Evolutionary conservation across 257 asterid species (phyloP).

Genomic region (Nicotiana sylvestris): DNA sequence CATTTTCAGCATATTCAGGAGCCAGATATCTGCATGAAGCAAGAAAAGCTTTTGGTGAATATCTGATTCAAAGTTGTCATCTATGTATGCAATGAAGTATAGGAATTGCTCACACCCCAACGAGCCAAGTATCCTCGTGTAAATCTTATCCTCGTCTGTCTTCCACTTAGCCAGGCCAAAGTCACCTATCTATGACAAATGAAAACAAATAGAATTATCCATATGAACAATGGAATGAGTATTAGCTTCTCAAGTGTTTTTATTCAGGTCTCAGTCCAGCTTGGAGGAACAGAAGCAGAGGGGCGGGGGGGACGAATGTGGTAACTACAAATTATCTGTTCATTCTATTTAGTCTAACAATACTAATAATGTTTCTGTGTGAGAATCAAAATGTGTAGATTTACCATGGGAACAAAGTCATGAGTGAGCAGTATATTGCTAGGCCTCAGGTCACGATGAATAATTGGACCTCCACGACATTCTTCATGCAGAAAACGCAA

Average conservation of each 20-base stretch:
- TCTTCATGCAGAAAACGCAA: slow-evolving; percentile 77
- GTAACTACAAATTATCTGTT: neutral
- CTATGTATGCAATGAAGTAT: neutral
- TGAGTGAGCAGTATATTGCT: slow-evolving; percentile 73
- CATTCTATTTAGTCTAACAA: neutral
- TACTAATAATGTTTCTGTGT: neutral
- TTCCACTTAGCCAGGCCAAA: slow-evolving; percentile 86
- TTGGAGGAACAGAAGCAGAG: neutral
- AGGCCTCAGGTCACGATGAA: slow-evolving; percentile 77
- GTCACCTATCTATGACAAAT: slow-evolving; percentile 56
- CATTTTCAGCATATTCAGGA: slow-evolving; percentile 73
- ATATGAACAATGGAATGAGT: neutral
- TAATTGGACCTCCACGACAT: slow-evolving; percentile 83
- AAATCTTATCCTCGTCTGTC: slow-evolving; percentile 36
- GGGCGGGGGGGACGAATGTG: neutral
- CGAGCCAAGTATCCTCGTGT: slow-evolving; percentile 63
- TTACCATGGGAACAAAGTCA: slow-evolving; percentile 77
- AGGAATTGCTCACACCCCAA: slow-evolving; percentile 50
- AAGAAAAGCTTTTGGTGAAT: slow-evolving; percentile 12
- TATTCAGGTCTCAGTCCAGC: slow-evolving; percentile 7
- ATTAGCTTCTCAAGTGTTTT: neutral
- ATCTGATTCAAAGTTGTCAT: neutral
- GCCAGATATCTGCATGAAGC: slow-evolving; percentile 61
- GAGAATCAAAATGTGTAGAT: slow-evolving; percentile 2
- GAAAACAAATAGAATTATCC: slow-evolving; percentile 7